These are phyloP conservation scores for Moricandia arvensis DNA, from an alignment of 345 rosid genomes.

Conservation along the genomic window DNA sequence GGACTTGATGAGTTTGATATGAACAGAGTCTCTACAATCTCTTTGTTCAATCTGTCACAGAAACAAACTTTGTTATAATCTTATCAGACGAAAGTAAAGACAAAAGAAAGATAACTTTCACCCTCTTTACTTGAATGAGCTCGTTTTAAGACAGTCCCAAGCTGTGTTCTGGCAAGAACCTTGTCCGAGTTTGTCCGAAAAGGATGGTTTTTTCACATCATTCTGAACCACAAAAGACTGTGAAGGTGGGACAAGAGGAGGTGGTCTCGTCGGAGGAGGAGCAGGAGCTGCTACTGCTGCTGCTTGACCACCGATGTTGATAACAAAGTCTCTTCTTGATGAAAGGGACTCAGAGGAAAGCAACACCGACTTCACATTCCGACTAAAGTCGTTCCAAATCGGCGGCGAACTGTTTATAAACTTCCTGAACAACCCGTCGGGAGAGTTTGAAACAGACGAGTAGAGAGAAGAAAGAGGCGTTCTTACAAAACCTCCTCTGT, in stretches of 20 bases:
- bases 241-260: slow-evolving; percentile 42
- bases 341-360: slow-evolving; percentile 39
- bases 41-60: slow-evolving; percentile 76
- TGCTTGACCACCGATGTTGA: slow-evolving; percentile 29
- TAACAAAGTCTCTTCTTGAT: slow-evolving; percentile 34
- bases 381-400: slow-evolving; percentile 31
- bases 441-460: slow-evolving; percentile 40
- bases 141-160: slow-evolving; percentile 53
- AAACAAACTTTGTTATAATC: slow-evolving; percentile 11
- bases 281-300: slow-evolving; percentile 19
- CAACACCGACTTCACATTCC: slow-evolving; percentile 38
- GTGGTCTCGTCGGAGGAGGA: slow-evolving; percentile 37
- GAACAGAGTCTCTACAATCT: slow-evolving; percentile 83
- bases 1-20: slow-evolving; percentile 58
- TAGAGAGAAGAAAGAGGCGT: slow-evolving; percentile 35
- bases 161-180: not conserved
- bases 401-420: slow-evolving; percentile 28
- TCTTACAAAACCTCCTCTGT: slow-evolving; percentile 37
- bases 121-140: slow-evolving; percentile 64
- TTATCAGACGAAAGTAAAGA: not conserved
- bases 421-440: slow-evolving; percentile 30
- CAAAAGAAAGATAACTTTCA: not conserved
- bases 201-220: slow-evolving; percentile 4
- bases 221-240: slow-evolving; percentile 51
- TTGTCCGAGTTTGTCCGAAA: slow-evolving; percentile 1